Evolutionary conservation across 2,329 filamentous ascomycete genomes (phyloP), one percentile per base, ranked within the genome.

Genomic region (Aspergillus sp.): DNA sequence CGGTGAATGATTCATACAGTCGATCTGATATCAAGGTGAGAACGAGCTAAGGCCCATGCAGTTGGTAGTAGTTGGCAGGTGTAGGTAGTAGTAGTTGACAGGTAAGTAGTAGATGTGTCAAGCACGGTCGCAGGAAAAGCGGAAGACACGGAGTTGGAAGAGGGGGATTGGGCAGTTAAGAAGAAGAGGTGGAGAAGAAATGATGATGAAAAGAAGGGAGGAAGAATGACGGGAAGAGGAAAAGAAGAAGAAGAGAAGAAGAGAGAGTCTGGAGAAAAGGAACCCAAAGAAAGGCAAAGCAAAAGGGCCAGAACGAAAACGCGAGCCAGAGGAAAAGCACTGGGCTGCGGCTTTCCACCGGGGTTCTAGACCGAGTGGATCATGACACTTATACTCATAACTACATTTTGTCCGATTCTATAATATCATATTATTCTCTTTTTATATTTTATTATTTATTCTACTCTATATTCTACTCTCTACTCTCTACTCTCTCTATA

Each of bases 1-100:
- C 50, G 52, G 51, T 45, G 51, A 45, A 43, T 51, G 47, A 60
- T 62, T 57, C 59, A 64, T 65, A 50, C 58, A 64, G 52, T 51
- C 46, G 27, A 11, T 13, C 19, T 2, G 19, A 19, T 2, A 19
- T 19, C 4, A 19, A 19, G 19, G 19, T 4, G 19, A 19, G 19
- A 19, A 19, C 19, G 19, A 19, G 19, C 4, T 4, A 45, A 43
- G 58, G 55, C 47, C 56, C 51, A 47, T 49, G 51, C 33, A 50
- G 52, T 59, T 57, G 59, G 64, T 62, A 51, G 19, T 19, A 19
- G 19, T 19, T 19, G 19, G 19, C 19, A 19, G 19, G 19, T 19
- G 19, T 19, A 19, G 19, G 19, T 19, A 19, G 19, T 19, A 19
- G 19, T 19, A 19, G 19, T 19, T 19, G 19, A 19, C 19, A 19